Base-by-base conservation (phyloP, 768 basidiomycete genomes). In the Mycena galopus region DNA sequence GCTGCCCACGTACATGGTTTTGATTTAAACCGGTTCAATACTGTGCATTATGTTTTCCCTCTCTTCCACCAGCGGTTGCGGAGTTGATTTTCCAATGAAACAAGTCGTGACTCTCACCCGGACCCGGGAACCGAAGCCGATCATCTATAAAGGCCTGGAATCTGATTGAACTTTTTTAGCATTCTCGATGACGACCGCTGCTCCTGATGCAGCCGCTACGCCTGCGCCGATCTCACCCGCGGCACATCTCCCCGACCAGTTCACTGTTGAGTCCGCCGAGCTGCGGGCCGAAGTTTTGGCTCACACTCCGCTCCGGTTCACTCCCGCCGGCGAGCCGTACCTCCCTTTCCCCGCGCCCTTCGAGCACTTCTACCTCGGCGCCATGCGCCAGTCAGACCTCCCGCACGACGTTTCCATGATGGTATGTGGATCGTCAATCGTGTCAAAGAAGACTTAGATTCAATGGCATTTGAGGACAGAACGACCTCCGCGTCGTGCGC, bases 401-500 rank as follows among this genome's bases (percentile, higher is more conserved):
- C 65, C 65, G 4, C n/a, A 42, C 60, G 67, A 71, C 14, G 50
- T 44, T 3, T 65, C 69, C 14, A 73, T 75, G 76, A 77, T 73
- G 73, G 75, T 74, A 10, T 21, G 21, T 16, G 11, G 35, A 10
- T 16, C 11, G 21, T 47, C n/a, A 4, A 21, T 47, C 11, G 21
- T 47, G 5, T 3, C n/a, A 8, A n/a, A n/a, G 44, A 47, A 21
- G 8, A 47, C 5, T 37, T 8, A 47, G 7, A n/a, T n/a, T 7
- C 9, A 47, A n/a, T 21, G 21, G 44, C 19, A 39, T 39, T n/a
- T 47, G 7, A n/a, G 7, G 7, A 1, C 55, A 76, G 75, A 77
- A 44, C 63, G 74, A 75, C 67, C 42, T 72, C 35, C 73, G 73
- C 39, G 71, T 77, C 25, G 72, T 47, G 58, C 69, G 59, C 69